These are phyloP conservation scores for Rhizopus stolonifer DNA, from an alignment of 371 early-diverging fungal genomes.

Conservation along the genomic window DNA sequence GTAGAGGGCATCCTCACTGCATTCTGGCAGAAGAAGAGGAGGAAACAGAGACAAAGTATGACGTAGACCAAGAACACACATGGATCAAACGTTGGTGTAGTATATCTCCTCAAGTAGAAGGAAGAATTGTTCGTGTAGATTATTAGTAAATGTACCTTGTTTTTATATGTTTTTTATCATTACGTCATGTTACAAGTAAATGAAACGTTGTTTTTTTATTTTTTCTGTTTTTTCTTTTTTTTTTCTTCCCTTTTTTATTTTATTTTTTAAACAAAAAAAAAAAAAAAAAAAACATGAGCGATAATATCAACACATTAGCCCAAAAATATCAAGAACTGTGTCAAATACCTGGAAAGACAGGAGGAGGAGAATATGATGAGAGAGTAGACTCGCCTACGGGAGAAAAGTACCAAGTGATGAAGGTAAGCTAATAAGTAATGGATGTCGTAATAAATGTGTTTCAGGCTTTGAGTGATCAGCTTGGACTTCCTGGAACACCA, in stretches of 20 bases:
- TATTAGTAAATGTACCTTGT: conserved; percentile 5
- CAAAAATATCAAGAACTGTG: conserved; percentile 46
- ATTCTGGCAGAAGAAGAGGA: conserved; percentile 27
- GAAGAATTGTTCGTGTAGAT: conserved; percentile 36
- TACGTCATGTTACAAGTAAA: background rate
- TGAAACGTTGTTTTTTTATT: background rate
- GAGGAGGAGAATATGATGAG: conserved; percentile 43
- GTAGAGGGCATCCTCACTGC: conserved; percentile 27
- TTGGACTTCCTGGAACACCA: conserved; percentile 47
- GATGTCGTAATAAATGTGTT: background rate
- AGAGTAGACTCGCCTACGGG: conserved; percentile 38
- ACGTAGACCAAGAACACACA: conserved; percentile 12
- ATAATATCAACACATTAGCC: conserved; percentile 33
- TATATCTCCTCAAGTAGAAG: conserved; percentile 41
- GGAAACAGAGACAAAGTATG: conserved; percentile 7
- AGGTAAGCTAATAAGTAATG: conserved; percentile 22
- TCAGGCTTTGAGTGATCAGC: conserved; percentile 44
- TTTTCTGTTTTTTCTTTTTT: background rate
- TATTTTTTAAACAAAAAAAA: background rate
- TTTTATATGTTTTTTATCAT: background rate
- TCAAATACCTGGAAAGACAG: conserved; percentile 44
- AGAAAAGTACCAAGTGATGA: conserved; percentile 48
- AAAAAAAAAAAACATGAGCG: background rate
- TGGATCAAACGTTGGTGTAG: conserved; percentile 49
- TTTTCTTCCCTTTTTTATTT: background rate